phyloP scores from a whole-genome alignment of 2,329 filamentous ascomycete genomes.

The Cladosporium colombiae region DNA sequence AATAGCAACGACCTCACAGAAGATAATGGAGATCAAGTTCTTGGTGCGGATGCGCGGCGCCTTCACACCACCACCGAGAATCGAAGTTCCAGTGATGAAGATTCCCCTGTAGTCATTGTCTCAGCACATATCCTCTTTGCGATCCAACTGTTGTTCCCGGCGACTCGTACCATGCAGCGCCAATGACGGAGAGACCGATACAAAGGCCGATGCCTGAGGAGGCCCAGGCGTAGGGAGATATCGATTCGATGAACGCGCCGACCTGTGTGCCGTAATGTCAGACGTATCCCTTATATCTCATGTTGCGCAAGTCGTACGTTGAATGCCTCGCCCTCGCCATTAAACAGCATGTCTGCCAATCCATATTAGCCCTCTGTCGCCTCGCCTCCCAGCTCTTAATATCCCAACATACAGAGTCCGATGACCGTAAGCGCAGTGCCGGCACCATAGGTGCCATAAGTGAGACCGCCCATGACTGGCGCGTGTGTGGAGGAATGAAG shows the following conservation, averaged over 20 bases:
- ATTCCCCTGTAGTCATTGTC: constrained; percentile 72
- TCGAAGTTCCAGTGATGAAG: constrained; percentile 96
- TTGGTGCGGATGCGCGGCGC: constrained; percentile 97
- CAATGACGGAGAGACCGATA: constrained; percentile 93
- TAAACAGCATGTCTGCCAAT: constrained; percentile 90
- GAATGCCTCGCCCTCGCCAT: constrained; percentile 91
- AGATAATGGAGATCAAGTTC: constrained; percentile 99
- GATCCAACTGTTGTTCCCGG: neutral
- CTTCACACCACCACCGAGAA: constrained; percentile 93
- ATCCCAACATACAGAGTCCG: constrained; percentile 38
- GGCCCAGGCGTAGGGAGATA: constrained; percentile 95
- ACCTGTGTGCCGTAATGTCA: constrained; percentile 55
- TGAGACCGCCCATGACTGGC: constrained; percentile 36
- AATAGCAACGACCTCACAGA: constrained; percentile 99
- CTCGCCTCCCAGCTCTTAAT: constrained; percentile 8
- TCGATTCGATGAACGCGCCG: constrained; percentile 88
- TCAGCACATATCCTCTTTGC: constrained; percentile 23
- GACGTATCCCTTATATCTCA: neutral
- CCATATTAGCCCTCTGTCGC: constrained; percentile 30
- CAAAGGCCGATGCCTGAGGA: constrained; percentile 87
- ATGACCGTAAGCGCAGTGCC: constrained; percentile 38
- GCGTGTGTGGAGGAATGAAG: constrained; percentile 10
- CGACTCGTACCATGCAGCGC: constrained; percentile 82
- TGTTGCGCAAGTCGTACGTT: constrained; percentile 63
- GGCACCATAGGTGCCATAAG: constrained; percentile 41